Percentiles rank a stretch among this genome's conserved stretches.
Conservation (phyloP, 176 grass and related monocot genomes). For the Saccharum officinarum region DNA sequence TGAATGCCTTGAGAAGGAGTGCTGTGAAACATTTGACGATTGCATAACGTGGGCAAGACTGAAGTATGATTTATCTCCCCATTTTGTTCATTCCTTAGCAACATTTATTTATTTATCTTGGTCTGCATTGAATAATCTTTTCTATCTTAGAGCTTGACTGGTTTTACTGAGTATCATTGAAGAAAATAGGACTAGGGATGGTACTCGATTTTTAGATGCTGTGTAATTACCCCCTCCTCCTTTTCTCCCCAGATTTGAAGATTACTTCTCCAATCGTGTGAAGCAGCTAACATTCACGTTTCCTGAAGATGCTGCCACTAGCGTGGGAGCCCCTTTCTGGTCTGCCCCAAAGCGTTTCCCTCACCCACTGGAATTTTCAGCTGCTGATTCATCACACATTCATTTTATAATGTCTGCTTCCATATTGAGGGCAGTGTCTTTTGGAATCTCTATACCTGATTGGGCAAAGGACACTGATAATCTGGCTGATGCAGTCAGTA, state of each 20-base stretch:
- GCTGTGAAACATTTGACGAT: constrained; percentile 66
- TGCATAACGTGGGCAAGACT: constrained; percentile 73
- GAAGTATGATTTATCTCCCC: constrained; percentile 58
- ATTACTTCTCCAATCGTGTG: constrained; percentile 74
- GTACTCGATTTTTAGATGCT: background rate
- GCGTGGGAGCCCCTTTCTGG: constrained; percentile 73
- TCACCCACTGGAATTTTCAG: constrained; percentile 57
- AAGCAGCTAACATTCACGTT: constrained; percentile 83
- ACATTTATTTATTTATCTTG: constrained; percentile 11
- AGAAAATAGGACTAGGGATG: background rate
- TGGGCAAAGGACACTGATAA: constrained; percentile 52
- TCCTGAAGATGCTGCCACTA: constrained; percentile 75
- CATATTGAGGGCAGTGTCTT: constrained; percentile 66
- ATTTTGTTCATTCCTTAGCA: constrained; percentile 2
- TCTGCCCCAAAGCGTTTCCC: constrained; percentile 85
- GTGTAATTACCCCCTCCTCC: constrained; percentile 14
- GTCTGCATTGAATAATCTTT: background rate
- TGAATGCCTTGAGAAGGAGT: constrained; percentile 65
- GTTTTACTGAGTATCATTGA: background rate
- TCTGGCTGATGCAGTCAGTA: constrained; percentile 50
- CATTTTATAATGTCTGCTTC: constrained; percentile 69
- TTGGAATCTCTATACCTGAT: constrained; percentile 62
- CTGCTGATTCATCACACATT: constrained; percentile 56
- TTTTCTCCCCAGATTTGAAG: constrained; percentile 61
- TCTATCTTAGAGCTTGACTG: background rate